Percentiles rank a stretch among this genome's conserved stretches.
phyloP scores from a whole-genome alignment of 1,284 basidiomycete genomes.

The Rhodotorula glutinis region DNA sequence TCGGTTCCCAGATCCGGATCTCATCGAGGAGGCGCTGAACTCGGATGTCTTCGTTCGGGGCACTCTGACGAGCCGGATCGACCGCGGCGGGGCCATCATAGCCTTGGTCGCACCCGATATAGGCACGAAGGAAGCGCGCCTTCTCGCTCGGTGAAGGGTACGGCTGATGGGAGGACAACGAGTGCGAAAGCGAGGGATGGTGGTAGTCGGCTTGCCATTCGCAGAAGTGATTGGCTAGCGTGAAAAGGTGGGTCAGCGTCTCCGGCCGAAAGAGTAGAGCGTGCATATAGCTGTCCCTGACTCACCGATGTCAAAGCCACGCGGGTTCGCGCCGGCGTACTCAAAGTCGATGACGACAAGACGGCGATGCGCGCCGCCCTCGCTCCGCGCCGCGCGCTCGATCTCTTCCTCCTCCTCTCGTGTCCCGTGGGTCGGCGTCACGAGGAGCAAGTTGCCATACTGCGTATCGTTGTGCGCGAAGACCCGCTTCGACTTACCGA shows the following conservation, averaged over 20 bases:
- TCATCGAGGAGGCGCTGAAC: conserved; percentile 62
- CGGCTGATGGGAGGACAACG: conserved; percentile 62
- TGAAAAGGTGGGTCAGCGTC: too few species aligned
- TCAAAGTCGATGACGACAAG: conserved; percentile 94
- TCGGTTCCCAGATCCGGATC: conserved; percentile 78
- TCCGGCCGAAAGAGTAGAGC: too few species aligned
- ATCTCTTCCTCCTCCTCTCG: conserved; percentile 32
- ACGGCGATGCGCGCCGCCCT: conserved; percentile 51
- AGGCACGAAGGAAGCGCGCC: conserved; percentile 76
- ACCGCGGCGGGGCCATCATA: conserved; percentile 14
- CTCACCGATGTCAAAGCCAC: conserved; percentile 73
- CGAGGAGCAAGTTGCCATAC: conserved; percentile 81
- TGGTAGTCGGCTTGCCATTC: conserved; percentile 90
- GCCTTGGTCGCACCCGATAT: conserved; percentile 54
- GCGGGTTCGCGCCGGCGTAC: conserved; percentile 82
- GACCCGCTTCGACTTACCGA: conserved; percentile 62
- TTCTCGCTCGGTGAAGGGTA: conserved; percentile 75
- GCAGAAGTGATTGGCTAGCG: conserved; percentile 80
- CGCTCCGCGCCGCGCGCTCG: conserved; percentile 28
- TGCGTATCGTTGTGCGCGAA: conserved; percentile 83
- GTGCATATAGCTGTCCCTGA: too few species aligned
- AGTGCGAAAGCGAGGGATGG: conserved; percentile 64
- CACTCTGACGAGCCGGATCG: background rate
- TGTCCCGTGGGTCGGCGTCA: conserved; percentile 50
- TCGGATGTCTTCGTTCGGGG: conserved; percentile 28